Conservation (phyloP, 78 protist species). For the Dictyostelium purpureum region DNA sequence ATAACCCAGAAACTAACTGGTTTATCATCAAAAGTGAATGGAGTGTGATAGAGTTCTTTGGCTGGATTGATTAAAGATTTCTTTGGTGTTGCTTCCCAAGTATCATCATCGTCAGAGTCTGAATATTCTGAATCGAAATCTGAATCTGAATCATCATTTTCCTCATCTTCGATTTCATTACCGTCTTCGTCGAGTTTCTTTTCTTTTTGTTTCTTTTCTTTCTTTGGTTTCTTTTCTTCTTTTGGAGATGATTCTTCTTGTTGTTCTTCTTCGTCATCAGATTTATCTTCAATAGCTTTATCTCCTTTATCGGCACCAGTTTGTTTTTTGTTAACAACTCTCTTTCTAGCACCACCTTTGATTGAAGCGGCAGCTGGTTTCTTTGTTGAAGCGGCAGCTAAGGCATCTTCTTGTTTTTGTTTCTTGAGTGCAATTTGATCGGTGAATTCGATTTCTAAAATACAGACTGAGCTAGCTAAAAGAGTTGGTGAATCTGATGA, state of each 20-base stretch:
- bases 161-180: constrained; percentile 17
- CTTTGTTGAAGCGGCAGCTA: background rate
- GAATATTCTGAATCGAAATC: background rate
- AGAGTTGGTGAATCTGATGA: background rate
- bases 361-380: background rate
- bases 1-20: constrained; percentile 32
- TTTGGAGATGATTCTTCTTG: background rate
- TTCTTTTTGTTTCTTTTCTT: background rate
- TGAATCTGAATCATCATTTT: constrained; percentile 1
- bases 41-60: constrained; percentile 37
- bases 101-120: constrained; percentile 31
- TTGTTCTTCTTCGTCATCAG: background rate
- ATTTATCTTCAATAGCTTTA: background rate
- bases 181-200: background rate
- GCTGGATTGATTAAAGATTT: constrained; percentile 14
- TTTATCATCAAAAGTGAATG: constrained; percentile 55
- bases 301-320: background rate
- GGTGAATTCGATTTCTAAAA: constrained; percentile 29
- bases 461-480: constrained; percentile 8
- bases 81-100: constrained; percentile 47
- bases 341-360: background rate
- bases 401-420: constrained; percentile 23
- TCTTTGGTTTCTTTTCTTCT: background rate
- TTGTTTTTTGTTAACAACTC: background rate
- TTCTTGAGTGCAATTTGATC: constrained; percentile 5